Conservation (phyloP, 768 basidiomycete species). For the Boletus rufocinnamomeus region DNA sequence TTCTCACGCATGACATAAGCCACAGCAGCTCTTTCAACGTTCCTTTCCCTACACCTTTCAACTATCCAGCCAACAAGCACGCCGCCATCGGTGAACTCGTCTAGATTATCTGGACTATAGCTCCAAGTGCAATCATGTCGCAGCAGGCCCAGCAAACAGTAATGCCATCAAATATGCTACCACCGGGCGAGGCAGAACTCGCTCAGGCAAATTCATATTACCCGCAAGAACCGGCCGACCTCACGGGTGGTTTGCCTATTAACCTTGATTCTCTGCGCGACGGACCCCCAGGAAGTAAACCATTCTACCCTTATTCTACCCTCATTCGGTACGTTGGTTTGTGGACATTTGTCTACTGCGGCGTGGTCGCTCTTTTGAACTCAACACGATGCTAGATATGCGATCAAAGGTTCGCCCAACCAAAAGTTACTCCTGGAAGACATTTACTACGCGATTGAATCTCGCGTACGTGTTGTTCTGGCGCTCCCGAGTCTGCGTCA, state of each 20-base stretch:
- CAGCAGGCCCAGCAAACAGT: slow-evolving; percentile 53
- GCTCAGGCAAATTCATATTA: slow-evolving; percentile 60
- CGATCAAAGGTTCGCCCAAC: slow-evolving; percentile 89
- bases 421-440: slow-evolving; percentile 85
- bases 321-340: slow-evolving; percentile 71
- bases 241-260: slow-evolving; percentile 82
- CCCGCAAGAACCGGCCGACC: slow-evolving; percentile 74
- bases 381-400: slow-evolving; percentile 56
- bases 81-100: slow-evolving; percentile 16
- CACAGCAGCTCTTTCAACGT: slow-evolving; percentile 46
- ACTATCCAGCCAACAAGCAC: slow-evolving; percentile 27
- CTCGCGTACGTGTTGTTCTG: slow-evolving; percentile 56
- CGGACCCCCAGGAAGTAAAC: slow-evolving; percentile 86
- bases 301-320: slow-evolving; percentile 90
- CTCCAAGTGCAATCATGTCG: slow-evolving; percentile 41
- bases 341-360: not conserved
- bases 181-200: slow-evolving; percentile 55
- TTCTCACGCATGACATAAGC: slow-evolving; percentile 55
- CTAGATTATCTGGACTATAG: slow-evolving; percentile 12
- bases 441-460: slow-evolving; percentile 91
- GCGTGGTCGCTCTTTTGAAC: not conserved
- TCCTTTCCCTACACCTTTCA: slow-evolving; percentile 35
- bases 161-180: slow-evolving; percentile 63
- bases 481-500: not conserved
- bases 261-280: slow-evolving; percentile 86